phyloP scores from a whole-genome alignment of 2,329 filamentous ascomycete genomes.

The Diaporthe sp. region DNA sequence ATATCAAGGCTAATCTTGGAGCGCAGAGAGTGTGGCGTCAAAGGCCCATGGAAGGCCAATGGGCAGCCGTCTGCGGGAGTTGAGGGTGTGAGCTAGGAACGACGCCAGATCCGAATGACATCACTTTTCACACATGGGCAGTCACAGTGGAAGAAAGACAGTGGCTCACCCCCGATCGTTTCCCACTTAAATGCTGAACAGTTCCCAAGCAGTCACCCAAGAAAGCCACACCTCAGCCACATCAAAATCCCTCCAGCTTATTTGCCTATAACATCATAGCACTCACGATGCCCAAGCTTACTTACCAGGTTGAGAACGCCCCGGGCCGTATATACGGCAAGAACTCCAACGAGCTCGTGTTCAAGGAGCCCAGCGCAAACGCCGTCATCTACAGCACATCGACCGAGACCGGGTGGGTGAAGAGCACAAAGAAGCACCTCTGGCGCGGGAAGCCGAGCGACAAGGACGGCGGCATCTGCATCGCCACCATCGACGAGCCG shows the following conservation, averaged over 20 bases:
- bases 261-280: neutral
- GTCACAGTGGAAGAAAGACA: neutral
- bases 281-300: slow-evolving; percentile 33
- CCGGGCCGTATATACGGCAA: slow-evolving; percentile 39
- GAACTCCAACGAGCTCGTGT: slow-evolving; percentile 40
- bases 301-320: slow-evolving; percentile 35
- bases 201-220: neutral
- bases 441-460: slow-evolving; percentile 38
- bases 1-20: neutral
- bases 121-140: neutral
- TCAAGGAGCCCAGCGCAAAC: slow-evolving; percentile 38
- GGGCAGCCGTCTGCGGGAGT: too few species aligned
- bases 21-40: neutral
- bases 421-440: slow-evolving; percentile 37
- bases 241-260: neutral
- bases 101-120: slow-evolving; percentile 13
- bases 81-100: slow-evolving; percentile 26
- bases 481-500: slow-evolving; percentile 40
- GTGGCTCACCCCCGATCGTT: neutral
- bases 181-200: neutral
- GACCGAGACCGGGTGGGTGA: slow-evolving; percentile 28
- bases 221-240: slow-evolving; percentile 21
- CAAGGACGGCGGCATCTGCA: slow-evolving; percentile 38
- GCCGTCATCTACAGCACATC: slow-evolving; percentile 40
- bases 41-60: neutral